These are phyloP conservation scores for Macrolepiota dolichaula DNA, from an alignment of 768 basidiomycete genomes.

Conservation along the genomic window DNA sequence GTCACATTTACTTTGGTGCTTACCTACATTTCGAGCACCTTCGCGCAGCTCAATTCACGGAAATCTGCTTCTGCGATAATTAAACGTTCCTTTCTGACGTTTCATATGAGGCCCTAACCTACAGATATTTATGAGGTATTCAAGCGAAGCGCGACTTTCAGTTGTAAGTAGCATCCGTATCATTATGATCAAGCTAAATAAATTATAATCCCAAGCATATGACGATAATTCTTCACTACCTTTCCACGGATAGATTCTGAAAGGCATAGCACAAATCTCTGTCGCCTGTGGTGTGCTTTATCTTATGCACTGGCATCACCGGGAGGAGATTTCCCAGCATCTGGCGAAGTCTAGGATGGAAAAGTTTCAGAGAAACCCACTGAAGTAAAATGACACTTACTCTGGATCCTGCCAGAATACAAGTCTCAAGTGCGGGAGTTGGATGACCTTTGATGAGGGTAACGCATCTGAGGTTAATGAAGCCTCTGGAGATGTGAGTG, in stretches of 20 bases:
- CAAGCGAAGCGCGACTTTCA: too few relatives aligned
- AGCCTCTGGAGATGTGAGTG: background rate
- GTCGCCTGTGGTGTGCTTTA: background rate
- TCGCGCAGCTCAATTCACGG: too few relatives aligned
- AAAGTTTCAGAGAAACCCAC: background rate
- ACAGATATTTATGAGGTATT: too few relatives aligned
- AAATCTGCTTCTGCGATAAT: too few relatives aligned
- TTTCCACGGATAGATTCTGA: background rate
- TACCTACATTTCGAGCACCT: too few relatives aligned
- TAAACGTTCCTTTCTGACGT: too few relatives aligned
- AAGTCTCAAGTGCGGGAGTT: background rate
- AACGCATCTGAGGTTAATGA: background rate
- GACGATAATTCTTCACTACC: background rate
- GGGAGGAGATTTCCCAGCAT: conserved; percentile 1
- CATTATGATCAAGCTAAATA: too few relatives aligned
- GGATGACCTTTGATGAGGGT: background rate
- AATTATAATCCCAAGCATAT: too few relatives aligned
- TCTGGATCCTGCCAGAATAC: conserved; percentile 4
- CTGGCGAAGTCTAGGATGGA: background rate
- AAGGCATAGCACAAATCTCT: background rate
- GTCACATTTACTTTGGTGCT: background rate
- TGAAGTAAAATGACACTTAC: background rate
- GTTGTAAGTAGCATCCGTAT: too few relatives aligned
- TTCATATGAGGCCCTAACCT: too few relatives aligned
- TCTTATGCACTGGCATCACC: background rate